Conservation (phyloP, 2,329 filamentous ascomycete genomes). For the Capronia americana region DNA sequence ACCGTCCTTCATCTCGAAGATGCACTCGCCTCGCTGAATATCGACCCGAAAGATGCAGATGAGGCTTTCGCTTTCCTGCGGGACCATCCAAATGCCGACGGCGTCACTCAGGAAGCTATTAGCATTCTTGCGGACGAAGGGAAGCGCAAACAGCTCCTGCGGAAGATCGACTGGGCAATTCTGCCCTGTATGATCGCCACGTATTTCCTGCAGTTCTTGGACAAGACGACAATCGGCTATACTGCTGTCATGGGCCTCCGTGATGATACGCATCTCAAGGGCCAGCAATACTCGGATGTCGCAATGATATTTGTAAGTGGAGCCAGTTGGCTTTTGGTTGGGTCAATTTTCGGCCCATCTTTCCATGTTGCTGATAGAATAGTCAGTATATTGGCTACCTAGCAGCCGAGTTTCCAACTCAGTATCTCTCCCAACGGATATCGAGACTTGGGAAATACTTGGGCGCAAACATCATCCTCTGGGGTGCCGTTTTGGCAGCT, state of each 20-base stretch:
- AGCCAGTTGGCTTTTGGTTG: not conserved
- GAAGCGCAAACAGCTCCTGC: conserved; percentile 36
- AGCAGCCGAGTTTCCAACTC: conserved; percentile 53
- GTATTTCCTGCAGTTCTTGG: conserved; percentile 45
- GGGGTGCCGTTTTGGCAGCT: conserved; percentile 54
- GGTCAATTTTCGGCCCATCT: not conserved
- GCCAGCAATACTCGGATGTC: conserved; percentile 61
- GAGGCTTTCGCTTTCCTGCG: conserved; percentile 36
- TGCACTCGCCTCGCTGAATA: conserved; percentile 28
- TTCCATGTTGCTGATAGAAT: not conserved
- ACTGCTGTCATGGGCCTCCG: conserved; percentile 66
- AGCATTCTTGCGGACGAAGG: conserved; percentile 31
- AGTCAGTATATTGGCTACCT: conserved; percentile 56
- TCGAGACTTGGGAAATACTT: conserved; percentile 38
- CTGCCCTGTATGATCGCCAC: conserved; percentile 46
- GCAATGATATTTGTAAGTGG: conserved; percentile 55
- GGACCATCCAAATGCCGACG: conserved; percentile 32
- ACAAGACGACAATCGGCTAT: conserved; percentile 53
- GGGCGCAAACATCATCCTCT: conserved; percentile 40
- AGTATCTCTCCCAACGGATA: conserved; percentile 44
- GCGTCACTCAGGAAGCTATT: conserved; percentile 31
- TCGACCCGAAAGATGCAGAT: conserved; percentile 32
- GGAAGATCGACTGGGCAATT: conserved; percentile 44
- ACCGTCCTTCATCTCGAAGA: conserved; percentile 30
- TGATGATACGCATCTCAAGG: conserved; percentile 55